phyloP scores from a whole-genome alignment of 441 rosid genomes.

The Pelargonium citronellum region DNA sequence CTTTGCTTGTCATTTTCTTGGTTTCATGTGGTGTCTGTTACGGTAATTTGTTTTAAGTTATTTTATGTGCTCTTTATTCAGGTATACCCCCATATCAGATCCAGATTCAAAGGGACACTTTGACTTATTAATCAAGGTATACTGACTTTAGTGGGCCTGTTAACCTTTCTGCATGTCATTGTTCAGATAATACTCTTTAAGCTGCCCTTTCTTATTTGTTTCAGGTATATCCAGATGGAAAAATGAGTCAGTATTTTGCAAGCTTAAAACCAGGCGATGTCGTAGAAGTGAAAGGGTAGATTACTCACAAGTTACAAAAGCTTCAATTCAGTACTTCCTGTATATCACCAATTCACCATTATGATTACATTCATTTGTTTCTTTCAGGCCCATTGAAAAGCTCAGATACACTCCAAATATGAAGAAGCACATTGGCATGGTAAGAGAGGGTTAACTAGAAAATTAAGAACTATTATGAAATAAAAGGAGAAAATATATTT shows the following conservation, averaged over 20 bases:
- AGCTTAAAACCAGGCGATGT: conserved; percentile 87
- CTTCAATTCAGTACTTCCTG: background rate
- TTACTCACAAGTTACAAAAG: background rate
- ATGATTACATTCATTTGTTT: conserved; percentile 23
- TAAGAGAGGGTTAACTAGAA: conserved; percentile 33
- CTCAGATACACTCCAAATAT: conserved; percentile 81
- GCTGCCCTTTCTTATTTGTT: conserved; percentile 17
- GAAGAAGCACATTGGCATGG: conserved; percentile 97
- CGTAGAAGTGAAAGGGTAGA: conserved; percentile 92
- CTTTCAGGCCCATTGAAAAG: conserved; percentile 86
- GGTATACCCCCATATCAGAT: conserved; percentile 95
- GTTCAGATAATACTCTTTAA: background rate
- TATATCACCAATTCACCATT: background rate
- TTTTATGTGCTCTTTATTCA: conserved; percentile 26
- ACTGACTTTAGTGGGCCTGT: conserved; percentile 12
- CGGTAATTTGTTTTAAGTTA: background rate
- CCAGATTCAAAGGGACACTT: conserved; percentile 82
- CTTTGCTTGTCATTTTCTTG: conserved; percentile 3
- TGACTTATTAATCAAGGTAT: conserved; percentile 86
- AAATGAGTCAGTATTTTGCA: conserved; percentile 98
- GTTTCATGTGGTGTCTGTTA: conserved; percentile 9
- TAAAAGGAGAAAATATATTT: background rate
- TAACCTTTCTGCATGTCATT: conserved; percentile 12
- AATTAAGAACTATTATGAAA: conserved; percentile 9
- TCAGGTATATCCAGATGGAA: conserved; percentile 92